These are phyloP conservation scores for Yarrowia yakushimensis DNA, from an alignment of 805 yeast genomes.

Conservation along the genomic window DNA sequence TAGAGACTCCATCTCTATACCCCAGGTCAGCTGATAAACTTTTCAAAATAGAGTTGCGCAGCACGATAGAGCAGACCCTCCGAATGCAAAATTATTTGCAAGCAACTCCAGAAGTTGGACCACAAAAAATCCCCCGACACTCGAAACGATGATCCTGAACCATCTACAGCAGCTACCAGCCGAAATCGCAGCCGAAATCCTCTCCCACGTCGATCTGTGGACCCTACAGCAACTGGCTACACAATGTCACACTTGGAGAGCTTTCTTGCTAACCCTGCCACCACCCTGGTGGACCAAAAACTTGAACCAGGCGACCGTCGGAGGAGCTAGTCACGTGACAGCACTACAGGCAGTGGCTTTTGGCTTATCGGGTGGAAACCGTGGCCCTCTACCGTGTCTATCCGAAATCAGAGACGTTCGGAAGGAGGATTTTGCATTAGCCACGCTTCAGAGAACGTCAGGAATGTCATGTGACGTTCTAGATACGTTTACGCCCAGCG, in stretches of 20 bases:
- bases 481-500: neutral
- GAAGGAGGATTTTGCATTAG: neutral
- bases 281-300: neutral
- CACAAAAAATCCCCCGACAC: neutral
- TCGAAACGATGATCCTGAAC: neutral
- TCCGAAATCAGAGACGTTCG: neutral
- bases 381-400: neutral
- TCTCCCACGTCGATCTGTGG: neutral
- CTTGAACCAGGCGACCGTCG: neutral
- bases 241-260: neutral
- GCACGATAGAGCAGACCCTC: neutral
- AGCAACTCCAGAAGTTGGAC: neutral
- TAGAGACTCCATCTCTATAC: too few species aligned
- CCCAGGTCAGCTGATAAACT: constrained; percentile 19
- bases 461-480: neutral
- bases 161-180: neutral
- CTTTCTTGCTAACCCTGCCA: neutral
- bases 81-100: neutral
- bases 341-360: neutral
- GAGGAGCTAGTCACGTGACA: neutral
- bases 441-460: neutral
- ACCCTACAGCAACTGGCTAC: neutral
- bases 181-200: neutral
- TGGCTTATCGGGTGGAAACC: neutral
- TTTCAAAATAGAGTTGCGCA: neutral